A percentile compares a stretch with the other conserved stretches of the same genome.
Conservation (phyloP, 2,329 filamentous ascomycete genomes). For the Ascochyta viciae-villosae region DNA sequence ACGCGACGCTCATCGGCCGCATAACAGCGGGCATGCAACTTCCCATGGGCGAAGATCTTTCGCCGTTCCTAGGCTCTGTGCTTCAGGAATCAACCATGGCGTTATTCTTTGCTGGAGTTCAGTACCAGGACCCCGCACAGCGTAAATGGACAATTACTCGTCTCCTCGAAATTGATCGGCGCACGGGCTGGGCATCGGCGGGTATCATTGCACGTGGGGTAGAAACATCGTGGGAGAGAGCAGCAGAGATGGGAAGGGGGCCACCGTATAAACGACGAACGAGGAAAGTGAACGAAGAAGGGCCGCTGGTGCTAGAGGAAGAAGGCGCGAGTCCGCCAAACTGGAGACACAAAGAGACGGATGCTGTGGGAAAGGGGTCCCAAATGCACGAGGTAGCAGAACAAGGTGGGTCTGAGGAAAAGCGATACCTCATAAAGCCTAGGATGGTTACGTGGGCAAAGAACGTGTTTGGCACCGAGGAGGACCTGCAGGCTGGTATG, state of each 20-base stretch:
- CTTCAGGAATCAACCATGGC: conserved; percentile 83
- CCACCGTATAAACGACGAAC: conserved; percentile 67
- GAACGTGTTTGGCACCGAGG: conserved; percentile 78
- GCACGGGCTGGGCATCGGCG: conserved; percentile 89
- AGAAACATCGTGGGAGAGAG: conserved; percentile 82
- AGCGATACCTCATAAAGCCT: conserved; percentile 61
- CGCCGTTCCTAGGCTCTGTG: conserved; percentile 78
- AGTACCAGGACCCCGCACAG: conserved; percentile 76
- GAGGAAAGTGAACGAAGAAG: conserved; percentile 28
- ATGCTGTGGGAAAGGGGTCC: conserved; percentile 18
- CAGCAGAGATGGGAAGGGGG: conserved; percentile 74
- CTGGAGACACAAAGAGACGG: conserved; percentile 20
- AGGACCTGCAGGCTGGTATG: conserved; percentile 63
- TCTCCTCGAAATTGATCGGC: conserved; percentile 75
- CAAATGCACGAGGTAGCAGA: conserved; percentile 7
- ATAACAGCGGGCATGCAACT: conserved; percentile 74
- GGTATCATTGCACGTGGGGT: conserved; percentile 82
- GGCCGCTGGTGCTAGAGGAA: conserved; percentile 31
- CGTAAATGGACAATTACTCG: conserved; percentile 79
- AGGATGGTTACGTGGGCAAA: conserved; percentile 77
- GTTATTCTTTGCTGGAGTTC: conserved; percentile 84
- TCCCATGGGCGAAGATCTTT: conserved; percentile 59
- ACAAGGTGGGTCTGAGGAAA: conserved; percentile 24
- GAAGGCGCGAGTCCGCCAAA: not conserved
- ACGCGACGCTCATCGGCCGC: conserved; percentile 77